A percentile compares a stretch with the other conserved stretches of the same genome.
Conservation (phyloP, 192 early-diverging fungal species). For the Coemansia sp. region DNA sequence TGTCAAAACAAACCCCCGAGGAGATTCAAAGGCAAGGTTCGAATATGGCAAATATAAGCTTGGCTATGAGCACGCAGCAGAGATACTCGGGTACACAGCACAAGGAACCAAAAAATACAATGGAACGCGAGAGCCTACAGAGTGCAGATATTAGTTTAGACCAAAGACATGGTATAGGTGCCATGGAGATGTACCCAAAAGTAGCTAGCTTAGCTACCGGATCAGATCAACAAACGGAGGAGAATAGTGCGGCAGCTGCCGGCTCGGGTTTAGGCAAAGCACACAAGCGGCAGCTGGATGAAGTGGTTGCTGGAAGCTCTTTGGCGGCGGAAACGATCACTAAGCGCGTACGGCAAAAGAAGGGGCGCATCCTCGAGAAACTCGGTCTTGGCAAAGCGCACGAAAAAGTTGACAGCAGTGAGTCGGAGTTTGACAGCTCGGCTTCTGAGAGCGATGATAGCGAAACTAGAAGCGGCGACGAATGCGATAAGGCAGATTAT, state of each 20-base stretch:
- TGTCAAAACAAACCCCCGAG: conserved; percentile 56
- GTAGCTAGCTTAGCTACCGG: neutral
- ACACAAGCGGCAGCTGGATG: conserved; percentile 20
- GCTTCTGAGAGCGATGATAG: conserved; percentile 50
- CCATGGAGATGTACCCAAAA: neutral
- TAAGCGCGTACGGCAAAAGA: conserved; percentile 58
- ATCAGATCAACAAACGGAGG: conserved; percentile 4
- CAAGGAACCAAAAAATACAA: neutral
- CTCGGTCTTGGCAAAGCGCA: conserved; percentile 26
- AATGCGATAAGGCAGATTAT: neutral
- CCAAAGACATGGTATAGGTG: neutral
- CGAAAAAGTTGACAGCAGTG: conserved; percentile 18
- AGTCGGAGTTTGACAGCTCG: conserved; percentile 74
- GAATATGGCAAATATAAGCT: conserved; percentile 1
- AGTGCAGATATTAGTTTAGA: neutral
- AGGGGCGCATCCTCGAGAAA: conserved; percentile 47
- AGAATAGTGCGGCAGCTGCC: neutral
- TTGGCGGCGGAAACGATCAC: conserved; percentile 36
- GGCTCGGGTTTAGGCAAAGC: neutral
- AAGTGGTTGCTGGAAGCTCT: conserved; percentile 33
- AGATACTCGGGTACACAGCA: neutral
- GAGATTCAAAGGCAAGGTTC: conserved; percentile 28
- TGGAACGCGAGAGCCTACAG: neutral
- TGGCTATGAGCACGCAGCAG: neutral
- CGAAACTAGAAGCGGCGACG: conserved; percentile 17